These are phyloP conservation scores for Fusarium sp. DNA, from an alignment of 2,329 filamentous ascomycete species.

Conservation along the genomic window DNA sequence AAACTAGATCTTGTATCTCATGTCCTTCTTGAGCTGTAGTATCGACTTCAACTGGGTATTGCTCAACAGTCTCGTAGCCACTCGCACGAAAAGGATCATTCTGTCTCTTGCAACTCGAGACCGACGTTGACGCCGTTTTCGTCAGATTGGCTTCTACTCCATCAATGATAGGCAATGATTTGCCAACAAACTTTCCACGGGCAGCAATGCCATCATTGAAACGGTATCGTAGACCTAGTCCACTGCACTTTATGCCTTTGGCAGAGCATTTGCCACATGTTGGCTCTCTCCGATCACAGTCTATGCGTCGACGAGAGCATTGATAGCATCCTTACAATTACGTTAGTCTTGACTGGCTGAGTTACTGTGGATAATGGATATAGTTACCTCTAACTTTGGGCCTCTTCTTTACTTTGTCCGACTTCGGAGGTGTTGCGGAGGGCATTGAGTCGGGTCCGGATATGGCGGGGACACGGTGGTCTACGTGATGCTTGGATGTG, in stretches of 20 bases:
- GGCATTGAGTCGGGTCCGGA: not conserved
- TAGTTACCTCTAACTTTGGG: slow-evolving; percentile 28
- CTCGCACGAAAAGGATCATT: not conserved
- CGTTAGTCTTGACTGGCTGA: not conserved
- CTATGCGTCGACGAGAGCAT: slow-evolving; percentile 37
- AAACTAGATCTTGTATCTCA: not conserved
- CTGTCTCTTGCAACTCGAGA: not conserved
- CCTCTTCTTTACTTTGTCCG: slow-evolving; percentile 17
- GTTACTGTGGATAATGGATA: not conserved
- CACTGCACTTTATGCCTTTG: slow-evolving; percentile 35
- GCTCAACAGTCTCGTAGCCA: not conserved
- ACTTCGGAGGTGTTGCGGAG: not conserved
- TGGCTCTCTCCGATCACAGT: slow-evolving; percentile 35
- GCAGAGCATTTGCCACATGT: slow-evolving; percentile 30
- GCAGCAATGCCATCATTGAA: slow-evolving; percentile 38
- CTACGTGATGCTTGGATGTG: fast-evolving
- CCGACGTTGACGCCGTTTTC: not conserved
- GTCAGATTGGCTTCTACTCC: not conserved
- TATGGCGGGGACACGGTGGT: not conserved
- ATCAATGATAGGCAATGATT: slow-evolving; percentile 20
- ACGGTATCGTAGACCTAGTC: slow-evolving; percentile 31
- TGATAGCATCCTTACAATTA: slow-evolving; percentile 28
- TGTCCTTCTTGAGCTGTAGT: not conserved
- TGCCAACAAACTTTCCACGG: slow-evolving; percentile 31
- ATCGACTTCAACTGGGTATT: fast-evolving